Conservation (phyloP, 345 rosid genomes). For the Cardamine chenopodiifolia region DNA sequence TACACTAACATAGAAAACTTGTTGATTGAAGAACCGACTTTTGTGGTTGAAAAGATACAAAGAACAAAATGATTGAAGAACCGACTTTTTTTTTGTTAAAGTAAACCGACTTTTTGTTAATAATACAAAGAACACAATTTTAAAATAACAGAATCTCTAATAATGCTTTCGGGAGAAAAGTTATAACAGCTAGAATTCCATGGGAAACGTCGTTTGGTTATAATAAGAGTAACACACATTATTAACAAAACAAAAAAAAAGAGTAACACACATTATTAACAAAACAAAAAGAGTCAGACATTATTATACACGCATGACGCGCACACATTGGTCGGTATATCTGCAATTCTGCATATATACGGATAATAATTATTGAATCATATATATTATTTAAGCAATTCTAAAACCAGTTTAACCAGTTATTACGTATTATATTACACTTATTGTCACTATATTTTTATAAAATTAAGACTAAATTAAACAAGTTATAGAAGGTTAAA, state of each 20-base stretch:
- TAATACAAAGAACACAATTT: constrained; percentile 17
- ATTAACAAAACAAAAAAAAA: too few species aligned
- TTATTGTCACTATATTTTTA: too few species aligned
- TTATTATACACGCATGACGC: not conserved
- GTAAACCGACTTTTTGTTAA: too few species aligned
- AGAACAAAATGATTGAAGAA: constrained; percentile 29
- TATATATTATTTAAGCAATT: too few species aligned
- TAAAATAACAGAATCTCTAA: constrained; percentile 20
- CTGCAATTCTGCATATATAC: not conserved
- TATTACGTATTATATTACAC: too few species aligned
- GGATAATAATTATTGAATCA: too few species aligned
- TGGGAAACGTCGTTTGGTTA: constrained; percentile 2
- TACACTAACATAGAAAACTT: not conserved
- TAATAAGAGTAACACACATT: constrained; percentile 22
- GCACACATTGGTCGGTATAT: constrained; percentile 28
- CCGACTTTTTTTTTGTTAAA: constrained; percentile 27
- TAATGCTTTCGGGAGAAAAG: constrained; percentile 14
- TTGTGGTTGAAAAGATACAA: constrained; percentile 23
- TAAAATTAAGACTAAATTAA: too few species aligned
- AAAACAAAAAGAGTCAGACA: too few species aligned
- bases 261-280: too few species aligned
- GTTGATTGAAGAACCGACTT: constrained; percentile 34
- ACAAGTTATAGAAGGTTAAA: too few species aligned
- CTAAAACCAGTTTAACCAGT: too few species aligned
- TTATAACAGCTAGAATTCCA: constrained; percentile 2